Percentiles rank a stretch among this genome's conserved stretches.
These are phyloP conservation scores for Perkinsus marinus DNA, from an alignment of 169 alveolate species.

Conservation along the genomic window DNA sequence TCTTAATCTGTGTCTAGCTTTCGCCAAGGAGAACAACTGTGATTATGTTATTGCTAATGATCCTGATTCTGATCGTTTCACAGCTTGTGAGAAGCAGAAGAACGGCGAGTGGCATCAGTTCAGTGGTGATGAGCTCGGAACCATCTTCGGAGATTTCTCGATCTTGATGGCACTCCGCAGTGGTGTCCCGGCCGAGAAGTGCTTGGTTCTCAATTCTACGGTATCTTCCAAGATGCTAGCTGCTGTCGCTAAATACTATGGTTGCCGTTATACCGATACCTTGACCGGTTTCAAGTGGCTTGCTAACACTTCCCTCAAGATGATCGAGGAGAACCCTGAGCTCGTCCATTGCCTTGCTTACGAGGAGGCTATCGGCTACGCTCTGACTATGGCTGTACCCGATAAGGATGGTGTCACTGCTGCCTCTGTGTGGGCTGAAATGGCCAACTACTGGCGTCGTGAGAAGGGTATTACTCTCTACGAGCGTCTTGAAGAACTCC, in stretches of 20 bases:
- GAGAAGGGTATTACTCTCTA: constrained; percentile 23
- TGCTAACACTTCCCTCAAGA: constrained; percentile 36
- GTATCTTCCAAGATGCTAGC: constrained; percentile 26
- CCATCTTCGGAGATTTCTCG: constrained; percentile 8
- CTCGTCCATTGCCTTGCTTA: constrained; percentile 8
- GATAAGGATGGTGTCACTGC: constrained; percentile 65
- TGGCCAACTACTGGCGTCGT: neutral
- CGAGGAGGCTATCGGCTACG: constrained; percentile 60
- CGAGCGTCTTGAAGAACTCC: constrained; percentile 17
- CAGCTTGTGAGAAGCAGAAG: constrained; percentile 43
- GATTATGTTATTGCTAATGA: constrained; percentile 56
- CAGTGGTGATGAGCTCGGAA: constrained; percentile 32
- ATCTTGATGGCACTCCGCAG: neutral
- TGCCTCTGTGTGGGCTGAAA: constrained; percentile 42
- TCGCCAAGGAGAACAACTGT: constrained; percentile 37
- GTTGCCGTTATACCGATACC: constrained; percentile 12
- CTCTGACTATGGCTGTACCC: constrained; percentile 30
- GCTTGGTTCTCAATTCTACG: constrained; percentile 5
- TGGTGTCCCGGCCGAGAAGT: neutral
- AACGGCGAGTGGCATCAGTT: constrained; percentile 14
- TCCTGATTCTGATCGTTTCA: constrained; percentile 68
- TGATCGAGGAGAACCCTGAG: constrained; percentile 28
- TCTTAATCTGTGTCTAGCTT: constrained; percentile 36
- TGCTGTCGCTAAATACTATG: constrained; percentile 3
- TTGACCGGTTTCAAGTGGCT: constrained; percentile 59